These are phyloP conservation scores for Trichoderma asperelloides DNA, from an alignment of 495 filamentous ascomycete genomes.

Conservation along the genomic window DNA sequence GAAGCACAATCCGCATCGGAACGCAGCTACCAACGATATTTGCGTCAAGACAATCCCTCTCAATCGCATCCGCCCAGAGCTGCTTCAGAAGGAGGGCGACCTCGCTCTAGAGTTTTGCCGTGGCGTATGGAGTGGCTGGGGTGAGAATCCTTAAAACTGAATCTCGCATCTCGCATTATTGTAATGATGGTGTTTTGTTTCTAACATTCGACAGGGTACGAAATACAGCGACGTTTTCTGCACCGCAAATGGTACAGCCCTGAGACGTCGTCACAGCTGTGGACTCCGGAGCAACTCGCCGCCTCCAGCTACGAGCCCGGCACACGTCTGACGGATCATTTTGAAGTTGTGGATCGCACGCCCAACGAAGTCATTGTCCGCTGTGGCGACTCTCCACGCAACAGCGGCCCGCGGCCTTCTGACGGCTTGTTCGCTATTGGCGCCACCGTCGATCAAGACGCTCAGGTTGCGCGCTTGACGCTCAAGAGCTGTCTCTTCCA, in stretches of 20 bases:
- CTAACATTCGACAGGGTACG: constrained; percentile 41
- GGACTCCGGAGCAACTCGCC: constrained; percentile 47
- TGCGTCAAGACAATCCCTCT: constrained; percentile 54
- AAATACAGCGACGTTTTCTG: constrained; percentile 51
- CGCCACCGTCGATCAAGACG: constrained; percentile 49
- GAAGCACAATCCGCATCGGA: constrained; percentile 52
- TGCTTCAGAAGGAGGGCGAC: constrained; percentile 51
- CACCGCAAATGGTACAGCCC: constrained; percentile 53
- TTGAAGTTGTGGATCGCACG: constrained; percentile 63
- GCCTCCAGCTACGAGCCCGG: constrained; percentile 49
- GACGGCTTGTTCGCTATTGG: constrained; percentile 66
- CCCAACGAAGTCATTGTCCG: constrained; percentile 52
- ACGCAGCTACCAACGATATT: constrained; percentile 53
- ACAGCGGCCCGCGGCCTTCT: constrained; percentile 43
- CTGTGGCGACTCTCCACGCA: constrained; percentile 57
- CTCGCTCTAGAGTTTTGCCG: constrained; percentile 55
- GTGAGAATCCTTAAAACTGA: constrained; percentile 28
- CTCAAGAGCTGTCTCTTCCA: constrained; percentile 59
- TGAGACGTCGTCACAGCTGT: constrained; percentile 55
- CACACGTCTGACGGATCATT: constrained; percentile 64
- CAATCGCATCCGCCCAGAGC: constrained; percentile 51
- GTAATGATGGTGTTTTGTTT: background rate
- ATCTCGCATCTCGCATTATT: constrained; percentile 2
- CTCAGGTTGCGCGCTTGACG: constrained; percentile 52
- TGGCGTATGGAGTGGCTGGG: constrained; percentile 57